Evolutionary conservation across 2,329 filamentous ascomycete genomes (phyloP).

Genomic region (Neonectria neomacrospora): DNA sequence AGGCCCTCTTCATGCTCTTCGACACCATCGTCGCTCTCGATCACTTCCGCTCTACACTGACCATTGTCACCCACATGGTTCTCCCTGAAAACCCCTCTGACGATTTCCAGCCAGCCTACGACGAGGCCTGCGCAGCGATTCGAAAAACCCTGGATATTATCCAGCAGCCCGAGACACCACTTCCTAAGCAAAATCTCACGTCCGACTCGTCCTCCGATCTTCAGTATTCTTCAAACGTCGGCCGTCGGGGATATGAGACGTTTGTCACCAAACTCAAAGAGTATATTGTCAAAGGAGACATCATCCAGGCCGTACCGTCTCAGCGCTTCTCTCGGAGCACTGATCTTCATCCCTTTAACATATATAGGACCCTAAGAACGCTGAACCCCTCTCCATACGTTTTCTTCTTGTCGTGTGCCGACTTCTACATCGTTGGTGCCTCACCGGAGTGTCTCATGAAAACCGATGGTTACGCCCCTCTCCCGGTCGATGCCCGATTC

Average conservation of each 20-base stretch:
- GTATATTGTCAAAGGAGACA: slow-evolving; percentile 91
- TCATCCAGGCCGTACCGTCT: slow-evolving; percentile 96
- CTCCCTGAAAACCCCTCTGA: slow-evolving; percentile 68
- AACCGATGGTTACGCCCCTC: slow-evolving; percentile 50
- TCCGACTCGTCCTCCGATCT: slow-evolving; percentile 73
- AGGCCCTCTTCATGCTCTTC: slow-evolving; percentile 97
- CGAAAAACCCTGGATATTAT: slow-evolving; percentile 76
- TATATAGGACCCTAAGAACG: slow-evolving; percentile 95
- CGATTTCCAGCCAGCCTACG: slow-evolving; percentile 56
- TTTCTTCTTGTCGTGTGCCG: slow-evolving; percentile 91
- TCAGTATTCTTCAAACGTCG: slow-evolving; percentile 92
- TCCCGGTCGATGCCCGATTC: slow-evolving; percentile 41
- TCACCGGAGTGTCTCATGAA: slow-evolving; percentile 96
- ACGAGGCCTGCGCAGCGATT: slow-evolving; percentile 68
- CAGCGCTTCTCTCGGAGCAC: slow-evolving; percentile 93
- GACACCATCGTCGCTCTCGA: slow-evolving; percentile 96
- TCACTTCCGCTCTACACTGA: slow-evolving; percentile 91
- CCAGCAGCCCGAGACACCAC: slow-evolving; percentile 76
- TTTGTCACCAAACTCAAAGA: slow-evolving; percentile 88
- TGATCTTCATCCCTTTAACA: slow-evolving; percentile 94
- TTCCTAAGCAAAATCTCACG: slow-evolving; percentile 74
- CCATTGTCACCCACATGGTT: slow-evolving; percentile 90
- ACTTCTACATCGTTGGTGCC: slow-evolving; percentile 95
- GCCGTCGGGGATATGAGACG: slow-evolving; percentile 86
- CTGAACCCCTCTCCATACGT: slow-evolving; percentile 98